Conservation (phyloP, 2,329 filamentous ascomycete genomes). For the Fusarium staphyleae region DNA sequence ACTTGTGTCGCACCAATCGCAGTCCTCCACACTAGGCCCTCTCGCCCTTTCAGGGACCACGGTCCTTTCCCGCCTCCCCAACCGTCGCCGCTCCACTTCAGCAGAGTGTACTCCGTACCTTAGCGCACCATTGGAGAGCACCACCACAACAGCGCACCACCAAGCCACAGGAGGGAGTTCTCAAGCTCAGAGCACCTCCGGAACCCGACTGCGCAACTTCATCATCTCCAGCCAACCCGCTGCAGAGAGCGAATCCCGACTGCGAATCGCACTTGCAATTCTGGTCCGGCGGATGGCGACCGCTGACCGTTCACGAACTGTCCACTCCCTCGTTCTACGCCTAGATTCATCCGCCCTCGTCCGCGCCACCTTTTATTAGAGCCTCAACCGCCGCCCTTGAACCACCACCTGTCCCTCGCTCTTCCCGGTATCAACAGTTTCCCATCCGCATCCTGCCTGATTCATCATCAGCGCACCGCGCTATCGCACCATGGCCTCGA, state of each 20-base stretch:
- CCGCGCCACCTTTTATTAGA: constrained; percentile 31
- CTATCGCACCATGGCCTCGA: constrained; percentile 53
- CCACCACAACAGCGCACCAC: constrained; percentile 27
- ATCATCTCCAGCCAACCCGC: constrained; percentile 39
- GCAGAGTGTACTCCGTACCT: constrained; percentile 38
- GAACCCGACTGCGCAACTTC: constrained; percentile 32
- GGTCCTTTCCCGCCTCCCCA: constrained; percentile 30
- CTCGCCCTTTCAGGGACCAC: constrained; percentile 35
- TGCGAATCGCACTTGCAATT: constrained; percentile 31
- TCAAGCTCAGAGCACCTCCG: constrained; percentile 37
- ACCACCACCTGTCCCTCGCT: constrained; percentile 32
- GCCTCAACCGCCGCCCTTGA: constrained; percentile 35
- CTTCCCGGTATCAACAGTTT: constrained; percentile 29
- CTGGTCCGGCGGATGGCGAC: constrained; percentile 37
- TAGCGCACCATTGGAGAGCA: constrained; percentile 30
- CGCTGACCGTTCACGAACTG: constrained; percentile 20
- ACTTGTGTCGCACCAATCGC: constrained; percentile 42
- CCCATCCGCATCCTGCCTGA: constrained; percentile 24
- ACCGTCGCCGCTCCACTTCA: constrained; percentile 36
- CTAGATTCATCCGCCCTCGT: constrained; percentile 20
- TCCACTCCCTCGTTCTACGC: constrained; percentile 15
- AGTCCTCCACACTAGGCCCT: constrained; percentile 43
- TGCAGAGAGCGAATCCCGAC: constrained; percentile 22
- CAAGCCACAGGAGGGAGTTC: constrained; percentile 33
- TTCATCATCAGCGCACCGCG: constrained; percentile 28